These are phyloP conservation scores for Canavalia gladiata DNA, from an alignment of 306 rosid species.

Conservation along the genomic window DNA sequence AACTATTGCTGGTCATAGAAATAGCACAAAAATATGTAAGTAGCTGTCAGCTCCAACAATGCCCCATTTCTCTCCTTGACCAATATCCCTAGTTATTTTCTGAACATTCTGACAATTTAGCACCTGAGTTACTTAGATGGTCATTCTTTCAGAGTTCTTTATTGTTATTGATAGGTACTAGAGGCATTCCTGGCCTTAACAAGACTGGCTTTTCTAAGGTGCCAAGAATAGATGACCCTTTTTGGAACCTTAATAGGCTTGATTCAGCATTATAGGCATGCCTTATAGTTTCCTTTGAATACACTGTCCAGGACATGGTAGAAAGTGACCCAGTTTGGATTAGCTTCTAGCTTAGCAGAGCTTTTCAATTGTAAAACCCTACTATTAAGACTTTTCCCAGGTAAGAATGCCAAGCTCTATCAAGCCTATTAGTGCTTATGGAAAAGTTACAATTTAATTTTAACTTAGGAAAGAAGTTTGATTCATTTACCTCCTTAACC, in stretches of 20 bases:
- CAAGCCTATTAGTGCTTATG: neutral
- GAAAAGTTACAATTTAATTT: neutral
- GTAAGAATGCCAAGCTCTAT: neutral
- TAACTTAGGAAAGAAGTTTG: neutral
- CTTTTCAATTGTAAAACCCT: neutral
- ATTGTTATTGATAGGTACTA: slow-evolving; percentile 38
- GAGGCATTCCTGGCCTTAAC: neutral
- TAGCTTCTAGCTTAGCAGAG: neutral
- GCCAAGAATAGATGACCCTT: slow-evolving; percentile 22
- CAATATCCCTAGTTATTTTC: slow-evolving; percentile 1
- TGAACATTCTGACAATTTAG: neutral
- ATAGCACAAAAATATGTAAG: neutral
- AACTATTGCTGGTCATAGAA: neutral
- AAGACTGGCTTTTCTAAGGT: slow-evolving; percentile 15
- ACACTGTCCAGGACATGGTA: slow-evolving; percentile 27
- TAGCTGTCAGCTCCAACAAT: neutral
- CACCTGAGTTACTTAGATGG: slow-evolving; percentile 8
- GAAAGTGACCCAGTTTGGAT: neutral
- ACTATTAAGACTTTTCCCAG: neutral
- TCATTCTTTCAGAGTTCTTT: slow-evolving; percentile 9
- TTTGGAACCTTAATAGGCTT: neutral
- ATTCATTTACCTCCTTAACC: neutral
- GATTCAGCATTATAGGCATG: slow-evolving; percentile 16
- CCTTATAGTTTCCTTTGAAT: slow-evolving; percentile 21
- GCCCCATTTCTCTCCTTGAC: neutral